Evolutionary conservation across 1,284 basidiomycete genomes (phyloP).

Genomic region (Peniophora sp.): DNA sequence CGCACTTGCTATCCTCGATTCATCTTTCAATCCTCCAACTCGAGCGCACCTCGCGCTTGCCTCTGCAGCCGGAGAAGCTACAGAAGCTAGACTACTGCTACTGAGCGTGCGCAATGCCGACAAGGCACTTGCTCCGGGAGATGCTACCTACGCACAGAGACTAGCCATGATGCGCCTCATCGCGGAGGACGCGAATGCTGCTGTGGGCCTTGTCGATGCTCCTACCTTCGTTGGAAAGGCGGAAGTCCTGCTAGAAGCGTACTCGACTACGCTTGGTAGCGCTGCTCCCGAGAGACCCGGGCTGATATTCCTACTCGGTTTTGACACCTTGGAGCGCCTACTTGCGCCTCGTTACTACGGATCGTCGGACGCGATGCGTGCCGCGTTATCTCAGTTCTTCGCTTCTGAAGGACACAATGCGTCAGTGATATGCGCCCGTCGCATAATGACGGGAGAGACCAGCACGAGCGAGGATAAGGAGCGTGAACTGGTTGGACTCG

Average conservation of each 20-base stretch:
- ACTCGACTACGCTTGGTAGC: slow-evolving; percentile 27
- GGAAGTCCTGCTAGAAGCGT: slow-evolving; percentile 44
- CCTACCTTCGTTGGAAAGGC: slow-evolving; percentile 89
- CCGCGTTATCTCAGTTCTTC: slow-evolving; percentile 56
- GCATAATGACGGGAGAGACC: slow-evolving; percentile 22
- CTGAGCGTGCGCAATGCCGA: slow-evolving; percentile 88
- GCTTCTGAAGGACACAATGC: slow-evolving; percentile 52
- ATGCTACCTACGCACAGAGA: slow-evolving; percentile 70
- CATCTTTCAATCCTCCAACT: slow-evolving; percentile 94
- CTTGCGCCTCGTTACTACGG: slow-evolving; percentile 78
- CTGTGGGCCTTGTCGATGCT: slow-evolving; percentile 79
- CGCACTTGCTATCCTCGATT: slow-evolving; percentile 71
- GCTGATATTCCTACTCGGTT: slow-evolving; percentile 72
- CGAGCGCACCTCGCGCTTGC: slow-evolving; percentile 80
- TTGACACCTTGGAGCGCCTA: slow-evolving; percentile 85
- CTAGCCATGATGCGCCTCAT: slow-evolving; percentile 78
- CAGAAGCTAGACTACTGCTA: slow-evolving; percentile 72
- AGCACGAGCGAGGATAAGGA: slow-evolving; percentile 21
- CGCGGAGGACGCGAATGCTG: slow-evolving; percentile 54
- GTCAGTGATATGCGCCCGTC: slow-evolving; percentile 64
- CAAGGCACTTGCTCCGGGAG: slow-evolving; percentile 66
- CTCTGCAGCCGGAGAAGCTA: slow-evolving; percentile 29
- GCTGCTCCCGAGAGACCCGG: slow-evolving; percentile 15
- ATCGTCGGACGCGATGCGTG: slow-evolving; percentile 43
- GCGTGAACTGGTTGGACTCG: slow-evolving; percentile 23